Conservation (phyloP, 306 rosid species). For the Clitoria ternatea region DNA sequence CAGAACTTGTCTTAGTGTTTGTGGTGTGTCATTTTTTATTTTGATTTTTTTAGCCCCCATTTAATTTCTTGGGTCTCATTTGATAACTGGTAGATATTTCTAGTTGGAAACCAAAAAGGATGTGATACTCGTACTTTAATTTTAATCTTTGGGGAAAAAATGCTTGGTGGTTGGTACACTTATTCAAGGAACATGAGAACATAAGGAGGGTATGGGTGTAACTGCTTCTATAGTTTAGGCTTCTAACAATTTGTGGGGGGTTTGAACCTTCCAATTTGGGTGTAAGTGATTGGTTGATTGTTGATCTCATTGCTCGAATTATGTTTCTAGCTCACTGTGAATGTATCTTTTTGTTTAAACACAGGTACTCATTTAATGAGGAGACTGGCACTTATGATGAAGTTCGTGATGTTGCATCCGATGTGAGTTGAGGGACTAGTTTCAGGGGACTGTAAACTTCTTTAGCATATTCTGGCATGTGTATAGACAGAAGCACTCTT, state of each 20-base stretch:
- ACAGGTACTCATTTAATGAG: constrained; percentile 52
- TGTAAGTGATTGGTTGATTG: constrained; percentile 28
- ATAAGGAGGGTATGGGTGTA: neutral
- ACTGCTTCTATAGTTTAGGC: neutral
- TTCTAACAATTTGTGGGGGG: neutral
- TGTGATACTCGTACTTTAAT: neutral
- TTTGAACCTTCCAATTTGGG: neutral
- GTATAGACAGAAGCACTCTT: constrained; percentile 27
- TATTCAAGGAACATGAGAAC: neutral
- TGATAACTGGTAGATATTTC: constrained; percentile 4
- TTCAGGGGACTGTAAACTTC: neutral
- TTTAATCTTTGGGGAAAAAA: neutral
- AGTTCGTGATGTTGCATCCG: constrained; percentile 41
- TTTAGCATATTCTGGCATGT: constrained; percentile 14
- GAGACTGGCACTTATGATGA: constrained; percentile 61
- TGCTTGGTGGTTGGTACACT: neutral
- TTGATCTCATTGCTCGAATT: neutral
- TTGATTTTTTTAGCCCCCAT: neutral
- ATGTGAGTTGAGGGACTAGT: constrained; percentile 25
- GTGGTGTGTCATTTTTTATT: constrained; percentile 9
- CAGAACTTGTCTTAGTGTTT: constrained; percentile 7
- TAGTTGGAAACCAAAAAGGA: constrained; percentile 9
- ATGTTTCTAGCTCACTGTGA: constrained; percentile 1
- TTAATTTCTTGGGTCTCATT: neutral
- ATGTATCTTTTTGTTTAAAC: neutral